Base-by-base conservation (phyloP, 1,284 basidiomycete genomes). In the Cystobasidiaceae sp. region DNA sequence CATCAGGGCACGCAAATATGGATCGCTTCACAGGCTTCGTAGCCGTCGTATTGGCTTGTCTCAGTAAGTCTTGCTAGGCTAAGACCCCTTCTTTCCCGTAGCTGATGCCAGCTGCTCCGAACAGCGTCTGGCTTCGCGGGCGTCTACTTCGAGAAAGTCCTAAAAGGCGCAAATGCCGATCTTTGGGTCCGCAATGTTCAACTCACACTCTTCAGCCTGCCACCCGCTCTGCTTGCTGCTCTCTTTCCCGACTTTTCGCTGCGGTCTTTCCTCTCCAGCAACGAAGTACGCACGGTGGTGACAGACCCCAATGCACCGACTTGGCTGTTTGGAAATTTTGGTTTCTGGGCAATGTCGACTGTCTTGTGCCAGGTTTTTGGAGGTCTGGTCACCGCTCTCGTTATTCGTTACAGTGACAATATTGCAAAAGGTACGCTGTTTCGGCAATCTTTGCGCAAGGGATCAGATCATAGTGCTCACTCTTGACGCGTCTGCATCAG, bases 181-280 rank as follows among this genome's bases (percentile, higher is more conserved):
- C 83, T 97, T 6, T 97, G 93, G 93, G 87, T 94, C 62, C 87
- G 94, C 72, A 98, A 97, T 78, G 89, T 96, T 55, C 94, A 97
- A 76, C 83, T 98, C 13, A 96, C 92, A 25, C 82, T 92, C 66
- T 97, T 97, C 80, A 94, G 91, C 27, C 82, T 98, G 48, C 79
- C 93, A 48, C 94, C 94, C 1, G 93, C 93, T 3, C 79, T 94
- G 45, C 79, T 89, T 5, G 92, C 94, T 11, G 84, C 96, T 71
- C 73, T 96, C 46, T 83, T 89, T 21, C 73, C 74, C n/a, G 64
- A 67, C 41, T 28, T 73, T 65, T 75, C 73, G 44, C 15, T 74
- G 1, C 64, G 66, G 30, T 68, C 57, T 71, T 70, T 66, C 75
- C 34, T 56, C 21, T 27, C 15, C 45, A 41, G 45, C 19, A 39